Evolutionary conservation across 345 rosid genomes (phyloP), one percentile per base, ranked within the genome.

Genomic region (Populus tremula): DNA sequence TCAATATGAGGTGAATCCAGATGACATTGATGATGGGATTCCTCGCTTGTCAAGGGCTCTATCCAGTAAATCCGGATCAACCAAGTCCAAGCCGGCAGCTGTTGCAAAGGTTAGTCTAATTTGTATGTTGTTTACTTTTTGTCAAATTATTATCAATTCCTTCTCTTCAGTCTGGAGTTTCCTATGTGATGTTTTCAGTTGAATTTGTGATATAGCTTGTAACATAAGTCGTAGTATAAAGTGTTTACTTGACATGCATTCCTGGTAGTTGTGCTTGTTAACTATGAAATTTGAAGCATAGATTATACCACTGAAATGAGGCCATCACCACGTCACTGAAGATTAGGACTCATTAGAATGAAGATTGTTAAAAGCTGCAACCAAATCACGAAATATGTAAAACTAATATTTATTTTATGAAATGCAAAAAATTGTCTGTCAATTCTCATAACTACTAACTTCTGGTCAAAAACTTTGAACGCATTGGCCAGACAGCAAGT

Each of bases 1-100:
- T 77, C 79, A 90, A 13, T 77, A 61, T 78, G 88, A 78, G 27
- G 70, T 76, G 69, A 86, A 77, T 78, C 82, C 86, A 9, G 89
- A 88, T 25, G 93, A 86, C 39, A 73, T 86, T 5, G 71, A 87
- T 69, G 97, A 96, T 49, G 97, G 97, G 8, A 93, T 93, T 80
- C 98, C 98, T 23, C 84, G 77, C 2, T 82, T 96, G 79, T 70
- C 99, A 4, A 87, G 97, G 88, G 83, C 66, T 54, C 80, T 80
- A 2, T 95, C 99, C 5, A 78, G 89, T 76, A 91, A 90, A 81
- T 90, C 94, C 73, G 85, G 98, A 83, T 89, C 98, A 77, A 86
- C 89, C 38, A 88, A 84, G 85, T 87, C 98, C 78, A 93, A 90
- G 83, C 97, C 89, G 73, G 94, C 85, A 76, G 89, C 98, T 78